Percentiles rank a stretch among this genome's conserved stretches.
These are phyloP conservation scores for Syncephalastrum sp. DNA, from an alignment of 371 early-diverging fungal genomes.

Conservation along the genomic window DNA sequence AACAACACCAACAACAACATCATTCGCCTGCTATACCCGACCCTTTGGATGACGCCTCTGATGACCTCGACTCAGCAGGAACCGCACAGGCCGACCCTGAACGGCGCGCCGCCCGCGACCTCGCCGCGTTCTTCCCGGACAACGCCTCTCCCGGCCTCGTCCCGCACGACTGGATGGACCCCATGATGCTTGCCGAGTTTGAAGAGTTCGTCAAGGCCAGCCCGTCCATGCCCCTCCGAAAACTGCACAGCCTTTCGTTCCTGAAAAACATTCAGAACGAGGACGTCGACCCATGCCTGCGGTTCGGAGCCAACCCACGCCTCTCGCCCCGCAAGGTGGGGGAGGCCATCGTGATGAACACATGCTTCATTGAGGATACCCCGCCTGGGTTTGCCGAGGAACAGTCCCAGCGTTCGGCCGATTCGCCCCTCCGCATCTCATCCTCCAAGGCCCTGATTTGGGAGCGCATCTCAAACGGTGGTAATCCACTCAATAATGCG, in stretches of 20 bases:
- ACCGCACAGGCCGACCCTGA: constrained; percentile 9
- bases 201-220: constrained; percentile 73
- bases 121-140: constrained; percentile 8
- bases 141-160: not conserved
- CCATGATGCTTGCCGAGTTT: constrained; percentile 75
- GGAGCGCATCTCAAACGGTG: constrained; percentile 62
- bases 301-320: constrained; percentile 84
- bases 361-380: constrained; percentile 72
- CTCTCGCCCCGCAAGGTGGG: constrained; percentile 80
- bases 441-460: constrained; percentile 61
- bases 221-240: constrained; percentile 58
- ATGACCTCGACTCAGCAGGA: not conserved
- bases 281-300: constrained; percentile 87
- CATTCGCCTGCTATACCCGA: not conserved
- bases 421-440: constrained; percentile 55
- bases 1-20: not conserved
- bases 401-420: constrained; percentile 51
- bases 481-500: constrained; percentile 34
- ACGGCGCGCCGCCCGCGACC: constrained; percentile 16
- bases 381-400: constrained; percentile 73
- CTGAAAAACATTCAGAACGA: constrained; percentile 84
- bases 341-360: constrained; percentile 86
- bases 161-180: constrained; percentile 42
- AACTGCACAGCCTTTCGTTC: constrained; percentile 72
- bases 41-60: not conserved